A percentile compares a stretch with the other conserved stretches of the same genome.
Evolutionary conservation across 2,329 filamentous ascomycete species (phyloP).

Genomic region (Ceratocystis cubensis): DNA sequence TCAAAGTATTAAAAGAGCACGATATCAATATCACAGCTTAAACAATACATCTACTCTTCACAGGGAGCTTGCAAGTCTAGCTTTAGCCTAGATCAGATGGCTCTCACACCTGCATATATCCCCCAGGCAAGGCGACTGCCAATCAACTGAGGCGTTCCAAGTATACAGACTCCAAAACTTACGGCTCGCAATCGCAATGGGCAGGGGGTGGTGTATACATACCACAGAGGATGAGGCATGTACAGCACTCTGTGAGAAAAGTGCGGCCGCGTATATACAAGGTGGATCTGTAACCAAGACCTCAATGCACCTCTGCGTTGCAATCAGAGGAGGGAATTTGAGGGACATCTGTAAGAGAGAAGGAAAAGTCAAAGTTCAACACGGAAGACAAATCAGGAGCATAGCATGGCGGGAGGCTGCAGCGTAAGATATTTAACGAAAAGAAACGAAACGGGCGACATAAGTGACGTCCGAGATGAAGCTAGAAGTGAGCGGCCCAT

Average conservation of each 20-base stretch:
- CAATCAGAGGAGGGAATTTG: not conserved
- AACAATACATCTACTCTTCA: too few relatives aligned
- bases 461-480: not conserved
- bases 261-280: not conserved
- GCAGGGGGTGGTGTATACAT: not conserved
- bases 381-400: not conserved
- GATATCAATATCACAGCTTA: too few relatives aligned
- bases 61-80: too few relatives aligned
- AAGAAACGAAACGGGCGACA: not conserved
- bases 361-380: slow-evolving; percentile 10
- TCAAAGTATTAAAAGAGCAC: too few relatives aligned
- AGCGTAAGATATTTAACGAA: slow-evolving; percentile 11
- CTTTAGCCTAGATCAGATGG: too few relatives aligned
- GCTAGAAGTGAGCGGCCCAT: slow-evolving; percentile 5
- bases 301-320: not conserved
- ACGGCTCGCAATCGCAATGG: not conserved
- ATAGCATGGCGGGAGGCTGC: not conserved
- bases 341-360: not conserved
- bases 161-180: not conserved
- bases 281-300: not conserved
- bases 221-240: not conserved
- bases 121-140: too few relatives aligned
- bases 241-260: not conserved
- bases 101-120: too few relatives aligned
- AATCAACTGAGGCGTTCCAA: too few relatives aligned